Evolutionary conservation across 306 rosid species (phyloP).

Genomic region (Quercus wislizeni): DNA sequence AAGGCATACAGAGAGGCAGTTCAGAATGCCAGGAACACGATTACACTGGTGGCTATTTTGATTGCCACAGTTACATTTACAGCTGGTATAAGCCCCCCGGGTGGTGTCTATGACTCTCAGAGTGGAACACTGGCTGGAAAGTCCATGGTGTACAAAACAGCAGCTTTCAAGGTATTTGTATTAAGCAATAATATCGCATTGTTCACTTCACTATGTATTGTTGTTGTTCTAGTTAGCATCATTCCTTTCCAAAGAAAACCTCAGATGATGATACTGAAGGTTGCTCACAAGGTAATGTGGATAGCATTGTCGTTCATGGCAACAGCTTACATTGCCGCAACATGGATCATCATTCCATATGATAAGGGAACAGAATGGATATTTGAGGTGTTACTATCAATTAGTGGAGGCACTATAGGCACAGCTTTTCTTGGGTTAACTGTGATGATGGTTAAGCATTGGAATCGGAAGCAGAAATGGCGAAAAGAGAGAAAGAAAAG

Average conservation of each 20-base stretch:
- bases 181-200: constrained; percentile 54
- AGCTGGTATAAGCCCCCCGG: constrained; percentile 60
- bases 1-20: constrained; percentile 56
- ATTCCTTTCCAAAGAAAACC: constrained; percentile 58
- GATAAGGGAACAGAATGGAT: constrained; percentile 27
- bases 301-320: constrained; percentile 65
- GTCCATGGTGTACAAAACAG: constrained; percentile 30
- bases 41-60: constrained; percentile 54
- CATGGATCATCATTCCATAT: constrained; percentile 57
- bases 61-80: constrained; percentile 71
- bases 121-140: constrained; percentile 46
- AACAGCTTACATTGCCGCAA: constrained; percentile 53
- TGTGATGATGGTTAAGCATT: constrained; percentile 46
- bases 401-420: constrained; percentile 49
- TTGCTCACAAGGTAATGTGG: constrained; percentile 67
- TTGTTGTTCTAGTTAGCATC: constrained; percentile 62
- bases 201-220: constrained; percentile 57
- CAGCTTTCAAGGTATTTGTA: constrained; percentile 54
- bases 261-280: constrained; percentile 32
- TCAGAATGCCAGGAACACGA: constrained; percentile 64
- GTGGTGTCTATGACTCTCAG: constrained; percentile 46
- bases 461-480: constrained; percentile 57
- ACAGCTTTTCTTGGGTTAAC: constrained; percentile 46
- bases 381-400: constrained; percentile 31
- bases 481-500: constrained; percentile 32